Evolutionary conservation across 345 rosid genomes (phyloP), one percentile per base, ranked within the genome.

Genomic region (Eucalyptus polybractea): DNA sequence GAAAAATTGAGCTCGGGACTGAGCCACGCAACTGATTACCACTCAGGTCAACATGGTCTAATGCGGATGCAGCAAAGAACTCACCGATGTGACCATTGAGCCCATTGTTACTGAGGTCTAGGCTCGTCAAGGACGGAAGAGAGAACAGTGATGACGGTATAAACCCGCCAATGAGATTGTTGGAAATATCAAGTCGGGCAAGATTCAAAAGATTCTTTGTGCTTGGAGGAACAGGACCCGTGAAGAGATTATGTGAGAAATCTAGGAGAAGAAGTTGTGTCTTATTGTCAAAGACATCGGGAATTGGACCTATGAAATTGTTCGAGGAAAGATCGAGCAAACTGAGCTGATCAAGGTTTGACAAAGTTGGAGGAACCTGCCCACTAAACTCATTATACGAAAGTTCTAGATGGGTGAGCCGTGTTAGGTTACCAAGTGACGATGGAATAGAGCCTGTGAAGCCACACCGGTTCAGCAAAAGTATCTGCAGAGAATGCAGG

Each of bases 371-470:
- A 85, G 87, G 87, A 31, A 85, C n/a, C 87, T 85, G 87, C 21
- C 87, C 87, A 13, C 54, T 85, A 13, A 85, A 25, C 53, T 85
- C 37, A 45, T 85, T 85, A 7, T 15, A 14, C 3, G 87, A 85
- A 29, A 93, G 89, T 58, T 58, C 53, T n/a, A 93, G 87, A 40
- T 4, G 0, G 16, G 88, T 89, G 60, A 93, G 89, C 44, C 91
- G 40, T 16, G 91, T 49, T n/a, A 93, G 93, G 65, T 91, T 92
- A 14, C 87, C 92, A 1, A 92, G 56, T 33, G 93, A 91, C 21
- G 88, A 42, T 22, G 93, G 93, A 62, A 93, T 24, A 29, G 87
- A 40, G 24, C 94, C 92, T 13, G 50, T 72, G 88, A 93, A 22
- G 10, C 51, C 87, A 60, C 92, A 90, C 29, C 1, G 2, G 29